Base-by-base conservation (phyloP, 208 protist species). In the Acanthamoeba lenticulata region DNA sequence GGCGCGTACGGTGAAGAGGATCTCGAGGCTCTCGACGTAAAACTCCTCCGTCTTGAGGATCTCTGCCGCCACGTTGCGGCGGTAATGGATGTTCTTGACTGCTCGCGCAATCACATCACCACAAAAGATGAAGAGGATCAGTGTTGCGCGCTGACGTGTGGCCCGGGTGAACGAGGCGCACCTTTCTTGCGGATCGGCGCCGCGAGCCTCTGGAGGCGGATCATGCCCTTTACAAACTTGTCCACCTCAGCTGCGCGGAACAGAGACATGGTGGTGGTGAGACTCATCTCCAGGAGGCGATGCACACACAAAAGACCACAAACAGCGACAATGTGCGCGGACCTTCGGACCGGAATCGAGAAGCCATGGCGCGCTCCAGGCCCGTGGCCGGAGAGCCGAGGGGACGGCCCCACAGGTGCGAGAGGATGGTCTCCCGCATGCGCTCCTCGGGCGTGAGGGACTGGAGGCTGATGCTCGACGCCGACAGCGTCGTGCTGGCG, bases 31-130 rank as follows among this genome's bases (percentile, higher is more conserved):
- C 11, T 57, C 32, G 19, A 86, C 77, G 47, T 86, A 86, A n/a
- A 86, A 27, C n/a, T 86, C 77, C 38, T 86, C 77, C 2, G 77
- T 86, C n/a, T 86, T 42, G n/a, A 86, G 77, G 17, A 86, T 86
- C 32, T 86, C 77, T 0, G 6, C 24, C 5, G 77, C 77, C 32
- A 86, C 77, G 38, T 86, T 86, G 4, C 40, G 21, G 17, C 77
- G 77, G 27, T 86, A 86, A 27, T 32, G 32, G 9, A 52, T 49
- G 47, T 86, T 86, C 77, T 57, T 86, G 13, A 47, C 77, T 79
- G 24, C 9, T 57, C 13, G 49, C 9, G 19, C 9, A 9, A 19
- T 24, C 9, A 57, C 13, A 19, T 57, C 49, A 19, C 49, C 49
- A 9, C 19, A 57, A 19, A 24, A 24, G 19, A 24, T 57, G 49